Evolutionary conservation across 1,284 basidiomycete genomes (phyloP), one percentile per base, ranked within the genome.

Genomic region (Leccinum angustisporum): DNA sequence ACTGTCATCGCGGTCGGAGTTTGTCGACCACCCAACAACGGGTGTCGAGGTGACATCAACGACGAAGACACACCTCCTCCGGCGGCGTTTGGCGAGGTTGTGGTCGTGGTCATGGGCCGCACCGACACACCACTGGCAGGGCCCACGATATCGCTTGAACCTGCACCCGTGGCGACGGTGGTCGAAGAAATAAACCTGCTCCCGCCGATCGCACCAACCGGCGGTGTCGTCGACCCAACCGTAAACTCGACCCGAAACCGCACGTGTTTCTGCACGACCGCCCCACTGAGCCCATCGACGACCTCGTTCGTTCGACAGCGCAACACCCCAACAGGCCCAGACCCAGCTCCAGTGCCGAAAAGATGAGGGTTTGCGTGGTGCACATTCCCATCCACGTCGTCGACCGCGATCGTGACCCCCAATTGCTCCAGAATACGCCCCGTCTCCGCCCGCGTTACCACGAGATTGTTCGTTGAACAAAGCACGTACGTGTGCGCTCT

Each of bases 281-380:
- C 74, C 3, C 79, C 78, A 7, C 76, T 78, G 1, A 66, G 61
- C 25, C 79, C 80, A 18, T 81, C 79, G 57, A 76, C 70, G 2
- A 75, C 68, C 65, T 92, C 90, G 61, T 88, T 88, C 18, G 88
- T 79, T 33, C 83, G 81, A 74, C 91, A 93, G 53, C 84, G 85
- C 58, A 94, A 77, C 9, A 80, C 73, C 62, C 74, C 79, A 73
- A 31, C 36, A 4, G 52, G 27, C 14, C 51, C 56, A 7, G 38
- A 25, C 13, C 52, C 56, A 7, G 46, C 18, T 48, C 46, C 46
- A 8, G 46, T 11, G 21, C 46, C 18, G 18, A 13, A 18, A 21
- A 13, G 4, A 48, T 48, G 46, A 21, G 46, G 3, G 18, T 48
- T 48, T 21, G 18, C 11, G 18, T 64, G 62, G 7, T 67, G 69